These are phyloP conservation scores for Furcasterigmium sp. DNA, from an alignment of 2,329 filamentous ascomycete genomes.

Conservation along the genomic window DNA sequence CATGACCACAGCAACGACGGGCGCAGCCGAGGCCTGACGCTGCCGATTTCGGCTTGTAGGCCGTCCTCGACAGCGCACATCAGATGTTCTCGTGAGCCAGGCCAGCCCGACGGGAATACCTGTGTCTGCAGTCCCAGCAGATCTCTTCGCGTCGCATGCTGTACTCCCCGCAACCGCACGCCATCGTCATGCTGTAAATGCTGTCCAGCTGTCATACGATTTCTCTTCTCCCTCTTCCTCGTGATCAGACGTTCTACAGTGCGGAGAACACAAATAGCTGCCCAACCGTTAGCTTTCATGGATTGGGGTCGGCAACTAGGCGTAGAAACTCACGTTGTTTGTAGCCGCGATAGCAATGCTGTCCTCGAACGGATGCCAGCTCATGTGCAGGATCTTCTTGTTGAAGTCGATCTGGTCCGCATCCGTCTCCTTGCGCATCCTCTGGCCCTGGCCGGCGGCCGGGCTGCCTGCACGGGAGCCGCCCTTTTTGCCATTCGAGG, in stretches of 20 bases:
- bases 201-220: neutral
- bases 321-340: constrained; percentile 79
- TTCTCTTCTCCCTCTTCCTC: neutral
- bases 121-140: no score
- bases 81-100: no score
- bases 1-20: neutral
- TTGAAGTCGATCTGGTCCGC: constrained; percentile 99
- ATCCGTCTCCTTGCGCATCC: constrained; percentile 98
- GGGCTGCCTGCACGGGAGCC: constrained; percentile 86
- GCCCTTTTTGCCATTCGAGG: constrained; percentile 76
- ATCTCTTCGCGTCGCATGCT: neutral
- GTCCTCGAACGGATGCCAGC: constrained; percentile 99
- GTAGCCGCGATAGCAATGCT: constrained; percentile 99
- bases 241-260: constrained; percentile 41
- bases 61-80: no score
- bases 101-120: no score
- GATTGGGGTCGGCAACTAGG: neutral
- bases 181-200: neutral
- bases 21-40: neutral
- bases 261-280: constrained; percentile 77
- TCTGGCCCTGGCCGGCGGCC: constrained; percentile 70
- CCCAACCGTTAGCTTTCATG: neutral
- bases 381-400: constrained; percentile 99
- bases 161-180: neutral
- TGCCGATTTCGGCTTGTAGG: neutral